A percentile compares a stretch with the other conserved stretches of the same genome.
These are phyloP conservation scores for Venturiaceae sp. DNA, from an alignment of 2,329 filamentous ascomycete species.

Conservation along the genomic window DNA sequence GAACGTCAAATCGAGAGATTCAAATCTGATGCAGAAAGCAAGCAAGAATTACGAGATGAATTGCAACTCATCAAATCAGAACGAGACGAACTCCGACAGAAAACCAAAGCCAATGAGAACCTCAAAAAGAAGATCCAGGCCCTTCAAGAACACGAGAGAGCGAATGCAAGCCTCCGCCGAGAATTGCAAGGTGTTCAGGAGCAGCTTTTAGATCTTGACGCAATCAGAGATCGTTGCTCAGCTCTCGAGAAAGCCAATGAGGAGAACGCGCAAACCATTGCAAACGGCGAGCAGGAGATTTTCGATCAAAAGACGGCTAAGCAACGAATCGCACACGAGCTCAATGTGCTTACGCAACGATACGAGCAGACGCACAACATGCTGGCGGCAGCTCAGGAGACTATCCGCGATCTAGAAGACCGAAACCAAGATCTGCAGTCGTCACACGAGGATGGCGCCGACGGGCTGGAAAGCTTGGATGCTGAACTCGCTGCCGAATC, in stretches of 20 bases:
- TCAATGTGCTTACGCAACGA: slow-evolving; percentile 35
- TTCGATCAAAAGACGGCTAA: slow-evolving; percentile 39
- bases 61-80: slow-evolving; percentile 38
- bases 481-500: slow-evolving; percentile 27
- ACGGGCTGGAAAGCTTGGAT: slow-evolving; percentile 22
- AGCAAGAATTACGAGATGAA: slow-evolving; percentile 40
- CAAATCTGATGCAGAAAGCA: slow-evolving; percentile 30
- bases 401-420: slow-evolving; percentile 35
- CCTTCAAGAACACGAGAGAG: slow-evolving; percentile 37
- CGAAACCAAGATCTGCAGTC: slow-evolving; percentile 31
- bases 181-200: slow-evolving; percentile 35
- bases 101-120: slow-evolving; percentile 41
- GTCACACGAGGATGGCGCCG: slow-evolving; percentile 14
- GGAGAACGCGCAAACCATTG: slow-evolving; percentile 38
- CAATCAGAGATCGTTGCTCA: slow-evolving; percentile 32
- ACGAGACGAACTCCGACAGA: slow-evolving; percentile 38
- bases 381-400: slow-evolving; percentile 37
- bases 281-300: slow-evolving; percentile 41
- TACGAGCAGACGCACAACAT: slow-evolving; percentile 36
- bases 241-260: slow-evolving; percentile 40
- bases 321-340: slow-evolving; percentile 38
- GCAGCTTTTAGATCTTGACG: slow-evolving; percentile 33
- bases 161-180: slow-evolving; percentile 30
- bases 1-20: slow-evolving; percentile 34
- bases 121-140: slow-evolving; percentile 44